Percentiles rank a stretch among this genome's conserved stretches.
Conservation (phyloP, 2,329 filamentous ascomycete genomes). For the Malbranchea zuffiana region DNA sequence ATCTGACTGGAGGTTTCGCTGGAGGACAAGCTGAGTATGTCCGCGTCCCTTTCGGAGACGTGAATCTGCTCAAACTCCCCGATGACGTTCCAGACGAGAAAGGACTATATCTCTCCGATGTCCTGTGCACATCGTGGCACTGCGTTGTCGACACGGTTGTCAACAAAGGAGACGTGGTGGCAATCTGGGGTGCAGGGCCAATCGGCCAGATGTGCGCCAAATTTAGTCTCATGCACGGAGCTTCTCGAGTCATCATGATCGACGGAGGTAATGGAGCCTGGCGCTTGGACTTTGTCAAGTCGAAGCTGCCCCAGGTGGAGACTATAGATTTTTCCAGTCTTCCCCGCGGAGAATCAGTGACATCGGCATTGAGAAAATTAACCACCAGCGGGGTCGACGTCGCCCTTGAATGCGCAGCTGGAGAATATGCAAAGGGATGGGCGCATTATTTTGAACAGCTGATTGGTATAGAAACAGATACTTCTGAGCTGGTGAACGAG, state of each 20-base stretch:
- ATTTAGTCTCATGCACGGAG: constrained; percentile 59
- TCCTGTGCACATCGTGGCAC: constrained; percentile 69
- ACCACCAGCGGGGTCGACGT: constrained; percentile 64
- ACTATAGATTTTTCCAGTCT: constrained; percentile 59
- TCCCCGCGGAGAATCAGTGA: constrained; percentile 53
- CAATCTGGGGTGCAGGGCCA: constrained; percentile 77
- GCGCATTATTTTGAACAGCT: constrained; percentile 49
- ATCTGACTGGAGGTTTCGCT: constrained; percentile 73
- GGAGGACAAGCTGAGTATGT: constrained; percentile 83
- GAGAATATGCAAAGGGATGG: constrained; percentile 54
- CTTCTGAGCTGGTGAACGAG: constrained; percentile 52
- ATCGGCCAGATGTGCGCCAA: constrained; percentile 70
- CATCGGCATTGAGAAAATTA: constrained; percentile 61
- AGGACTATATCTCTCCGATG: constrained; percentile 69
- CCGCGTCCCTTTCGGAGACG: constrained; percentile 66
- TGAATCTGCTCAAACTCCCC: constrained; percentile 70
- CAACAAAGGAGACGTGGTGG: constrained; percentile 64
- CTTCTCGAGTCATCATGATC: constrained; percentile 64
- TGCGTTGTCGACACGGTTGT: constrained; percentile 73
- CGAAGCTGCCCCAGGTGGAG: constrained; percentile 54
- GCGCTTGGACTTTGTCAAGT: constrained; percentile 57
- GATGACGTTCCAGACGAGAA: constrained; percentile 76
- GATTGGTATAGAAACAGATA: constrained; percentile 69
- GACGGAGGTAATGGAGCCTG: constrained; percentile 55
- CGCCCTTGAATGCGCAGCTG: constrained; percentile 56